phyloP scores from a whole-genome alignment of 805 yeast genomes.

The Saturnispora quitensis region DNA sequence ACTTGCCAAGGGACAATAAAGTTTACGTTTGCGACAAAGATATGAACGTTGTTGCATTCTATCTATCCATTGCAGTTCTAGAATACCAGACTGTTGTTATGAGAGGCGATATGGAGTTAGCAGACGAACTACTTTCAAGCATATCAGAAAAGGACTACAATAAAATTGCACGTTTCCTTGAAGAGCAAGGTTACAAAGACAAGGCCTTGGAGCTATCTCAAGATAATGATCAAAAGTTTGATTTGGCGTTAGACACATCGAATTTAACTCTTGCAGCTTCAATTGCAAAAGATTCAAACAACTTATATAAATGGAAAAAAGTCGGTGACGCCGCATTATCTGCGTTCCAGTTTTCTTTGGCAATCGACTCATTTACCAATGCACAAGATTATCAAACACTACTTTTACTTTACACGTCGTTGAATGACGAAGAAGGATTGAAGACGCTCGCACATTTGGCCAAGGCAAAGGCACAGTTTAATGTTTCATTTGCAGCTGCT shows the following conservation, averaged over 20 bases:
- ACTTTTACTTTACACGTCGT: constrained; percentile 71
- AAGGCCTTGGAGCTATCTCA: constrained; percentile 77
- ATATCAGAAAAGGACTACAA: constrained; percentile 58
- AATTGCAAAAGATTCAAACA: constrained; percentile 44
- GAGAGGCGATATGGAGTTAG: constrained; percentile 88
- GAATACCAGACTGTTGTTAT: constrained; percentile 94
- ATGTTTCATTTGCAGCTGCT: constrained; percentile 83
- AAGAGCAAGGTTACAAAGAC: constrained; percentile 80
- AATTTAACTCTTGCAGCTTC: constrained; percentile 64
- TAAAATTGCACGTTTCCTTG: constrained; percentile 85
- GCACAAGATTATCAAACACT: constrained; percentile 79
- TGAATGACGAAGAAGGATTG: constrained; percentile 59
- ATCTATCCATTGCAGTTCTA: constrained; percentile 72
- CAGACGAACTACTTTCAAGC: constrained; percentile 54
- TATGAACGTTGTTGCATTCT: constrained; percentile 71
- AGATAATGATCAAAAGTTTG: constrained; percentile 87
- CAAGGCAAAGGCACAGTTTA: constrained; percentile 67
- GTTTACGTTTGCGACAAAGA: constrained; percentile 90
- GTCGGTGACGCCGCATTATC: constrained; percentile 81
- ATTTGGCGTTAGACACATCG: constrained; percentile 71
- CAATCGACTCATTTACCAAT: constrained; percentile 66
- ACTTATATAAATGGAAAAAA: constrained; percentile 77
- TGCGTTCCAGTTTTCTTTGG: constrained; percentile 72
- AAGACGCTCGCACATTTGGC: constrained; percentile 57
- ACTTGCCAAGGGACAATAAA: constrained; percentile 81